Conservation (phyloP, 176 grass and related monocot species). For the barley (Hordeum vulgare) region MorexV3_pseudomolecules_assembly NC_058519.1:566395993-566396492, state of each 20-base stretch:
- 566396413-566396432: slow-evolving; percentile 43
- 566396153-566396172: slow-evolving; percentile 71
- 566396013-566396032: background rate
- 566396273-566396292: slow-evolving; percentile 58
- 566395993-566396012: background rate
- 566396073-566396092: slow-evolving; percentile 21
- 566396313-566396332: slow-evolving; percentile 43
- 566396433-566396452: slow-evolving; percentile 67
- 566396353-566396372: slow-evolving; percentile 56
- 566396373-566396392: background rate
- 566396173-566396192: slow-evolving; percentile 80
- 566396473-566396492: slow-evolving; percentile 64
- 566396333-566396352: slow-evolving; percentile 68
- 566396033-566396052: background rate
- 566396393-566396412: background rate
- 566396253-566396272: slow-evolving; percentile 52
- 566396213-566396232: slow-evolving; percentile 42
- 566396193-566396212: slow-evolving; percentile 30
- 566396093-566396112: background rate
- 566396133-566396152: slow-evolving; percentile 69
- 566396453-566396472: slow-evolving; percentile 19
- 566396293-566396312: slow-evolving; percentile 24
- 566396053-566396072: slow-evolving; percentile 66
- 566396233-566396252: slow-evolving; percentile 31
- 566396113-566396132: slow-evolving; percentile 72